A percentile compares a stretch with the other conserved stretches of the same genome.
Evolutionary conservation across 805 yeast species (phyloP).

Genomic region (Cyberlindnera saturnus): DNA sequence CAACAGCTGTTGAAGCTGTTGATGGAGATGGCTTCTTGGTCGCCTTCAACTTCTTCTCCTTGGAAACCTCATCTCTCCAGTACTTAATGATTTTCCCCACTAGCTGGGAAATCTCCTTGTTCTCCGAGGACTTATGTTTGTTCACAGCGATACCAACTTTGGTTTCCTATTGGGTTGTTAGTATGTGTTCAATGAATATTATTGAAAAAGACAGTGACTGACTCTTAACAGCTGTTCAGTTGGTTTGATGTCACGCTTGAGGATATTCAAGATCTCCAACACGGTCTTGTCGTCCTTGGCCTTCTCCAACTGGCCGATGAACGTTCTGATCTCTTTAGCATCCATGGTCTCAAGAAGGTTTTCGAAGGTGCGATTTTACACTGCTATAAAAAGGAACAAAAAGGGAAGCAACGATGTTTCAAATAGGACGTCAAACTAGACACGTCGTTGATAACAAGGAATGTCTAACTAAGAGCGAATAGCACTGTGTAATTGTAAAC

Average conservation of each 20-base stretch:
- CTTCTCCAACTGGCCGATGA: slow-evolving; percentile 70
- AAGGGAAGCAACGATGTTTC: too few relatives aligned
- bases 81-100: slow-evolving; percentile 78
- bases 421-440: too few relatives aligned
- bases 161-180: slow-evolving; percentile 49
- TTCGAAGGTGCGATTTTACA: neutral
- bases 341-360: slow-evolving; percentile 39
- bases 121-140: slow-evolving; percentile 65
- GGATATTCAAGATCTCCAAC: slow-evolving; percentile 54
- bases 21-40: slow-evolving; percentile 5
- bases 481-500: neutral
- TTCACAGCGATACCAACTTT: slow-evolving; percentile 97
- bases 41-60: slow-evolving; percentile 38
- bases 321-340: slow-evolving; percentile 63
- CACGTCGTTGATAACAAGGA: too few relatives aligned
- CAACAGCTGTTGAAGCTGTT: slow-evolving; percentile 4
- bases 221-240: slow-evolving; percentile 76
- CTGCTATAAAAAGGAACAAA: neutral
- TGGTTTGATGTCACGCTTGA: slow-evolving; percentile 72
- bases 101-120: slow-evolving; percentile 57
- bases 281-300: slow-evolving; percentile 59
- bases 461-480: too few relatives aligned
- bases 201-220: slow-evolving; percentile 9
- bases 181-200: neutral
- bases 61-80: slow-evolving; percentile 88